Conservation (phyloP, 441 rosid genomes). For the Erodium chrysanthum region DNA sequence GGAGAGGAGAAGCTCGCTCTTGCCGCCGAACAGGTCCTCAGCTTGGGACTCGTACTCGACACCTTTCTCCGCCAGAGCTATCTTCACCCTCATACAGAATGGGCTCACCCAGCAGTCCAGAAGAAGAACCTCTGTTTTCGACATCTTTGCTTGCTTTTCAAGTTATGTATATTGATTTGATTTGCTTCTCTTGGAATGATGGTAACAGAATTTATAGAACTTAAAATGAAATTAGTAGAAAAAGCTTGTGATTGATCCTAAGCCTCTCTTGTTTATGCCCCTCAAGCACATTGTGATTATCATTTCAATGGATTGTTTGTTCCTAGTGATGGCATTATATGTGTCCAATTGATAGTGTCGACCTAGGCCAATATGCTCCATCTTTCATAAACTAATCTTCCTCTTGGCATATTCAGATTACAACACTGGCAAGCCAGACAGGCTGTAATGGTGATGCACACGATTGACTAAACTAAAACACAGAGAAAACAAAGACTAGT, state of each 20-base stretch:
- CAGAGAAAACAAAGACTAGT: not conserved
- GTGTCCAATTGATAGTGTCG: not conserved
- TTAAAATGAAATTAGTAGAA: too few relatives aligned
- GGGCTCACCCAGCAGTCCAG: slow-evolving; percentile 40
- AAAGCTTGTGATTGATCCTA: not conserved
- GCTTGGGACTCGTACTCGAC: slow-evolving; percentile 26
- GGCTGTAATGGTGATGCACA: not conserved
- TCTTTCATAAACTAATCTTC: not conserved
- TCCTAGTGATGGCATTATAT: not conserved
- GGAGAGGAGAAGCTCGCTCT: slow-evolving; percentile 40
- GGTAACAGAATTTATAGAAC: too few relatives aligned
- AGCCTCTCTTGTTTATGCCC: not conserved
- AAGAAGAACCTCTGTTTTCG: slow-evolving; percentile 23
- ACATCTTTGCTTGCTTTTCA: slow-evolving; percentile 11
- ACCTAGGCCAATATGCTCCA: not conserved
- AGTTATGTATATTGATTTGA: not conserved
- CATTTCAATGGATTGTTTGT: not conserved
- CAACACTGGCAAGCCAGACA: not conserved
- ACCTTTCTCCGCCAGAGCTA: slow-evolving; percentile 42
- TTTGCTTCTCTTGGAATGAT: too few relatives aligned
- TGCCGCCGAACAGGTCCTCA: slow-evolving; percentile 39
- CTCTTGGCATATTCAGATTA: not conserved
- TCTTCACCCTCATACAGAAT: slow-evolving; percentile 38
- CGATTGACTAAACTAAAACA: not conserved
- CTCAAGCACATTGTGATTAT: not conserved